phyloP scores from a whole-genome alignment of 1,284 basidiomycete genomes.

The Stereum hirsutum region DNA sequence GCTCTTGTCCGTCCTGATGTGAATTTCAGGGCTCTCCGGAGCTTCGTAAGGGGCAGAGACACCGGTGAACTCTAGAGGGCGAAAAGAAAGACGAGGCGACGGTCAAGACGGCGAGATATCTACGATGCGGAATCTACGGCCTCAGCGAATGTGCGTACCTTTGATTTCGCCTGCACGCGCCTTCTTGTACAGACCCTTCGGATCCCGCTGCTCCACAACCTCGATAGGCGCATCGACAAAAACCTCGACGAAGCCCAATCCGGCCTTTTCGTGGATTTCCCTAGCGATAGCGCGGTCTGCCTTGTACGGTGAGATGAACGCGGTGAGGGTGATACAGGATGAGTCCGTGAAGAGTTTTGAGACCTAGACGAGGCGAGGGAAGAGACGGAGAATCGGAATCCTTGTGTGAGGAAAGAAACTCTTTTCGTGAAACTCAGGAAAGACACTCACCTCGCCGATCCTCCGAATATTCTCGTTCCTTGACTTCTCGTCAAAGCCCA shows the following conservation, averaged over 20 bases:
- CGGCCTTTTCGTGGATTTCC: conserved; percentile 67
- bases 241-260: conserved; percentile 87
- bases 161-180: conserved; percentile 95
- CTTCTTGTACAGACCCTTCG: conserved; percentile 98
- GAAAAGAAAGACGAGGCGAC: too few relatives aligned
- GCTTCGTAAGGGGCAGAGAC: conserved; percentile 97
- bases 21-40: conserved; percentile 82
- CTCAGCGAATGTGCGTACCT: conserved; percentile 38
- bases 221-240: conserved; percentile 89
- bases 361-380: conserved; percentile 42
- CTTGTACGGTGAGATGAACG: conserved; percentile 98
- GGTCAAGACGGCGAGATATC: neutral
- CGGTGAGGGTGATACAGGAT: conserved; percentile 81
- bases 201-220: conserved; percentile 89
- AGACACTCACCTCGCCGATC: conserved; percentile 77
- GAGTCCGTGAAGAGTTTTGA: conserved; percentile 92
- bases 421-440: too few relatives aligned
- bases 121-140: neutral
- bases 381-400: neutral
- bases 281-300: conserved; percentile 84
- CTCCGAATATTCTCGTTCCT: conserved; percentile 96
- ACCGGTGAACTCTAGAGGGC: conserved; percentile 95
- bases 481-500: conserved; percentile 93
- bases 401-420: neutral
- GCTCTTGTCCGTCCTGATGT: conserved; percentile 82